These are phyloP conservation scores for Bremia lactucae DNA, from an alignment of 352 stramenopile genomes.

Conservation along the genomic window DNA sequence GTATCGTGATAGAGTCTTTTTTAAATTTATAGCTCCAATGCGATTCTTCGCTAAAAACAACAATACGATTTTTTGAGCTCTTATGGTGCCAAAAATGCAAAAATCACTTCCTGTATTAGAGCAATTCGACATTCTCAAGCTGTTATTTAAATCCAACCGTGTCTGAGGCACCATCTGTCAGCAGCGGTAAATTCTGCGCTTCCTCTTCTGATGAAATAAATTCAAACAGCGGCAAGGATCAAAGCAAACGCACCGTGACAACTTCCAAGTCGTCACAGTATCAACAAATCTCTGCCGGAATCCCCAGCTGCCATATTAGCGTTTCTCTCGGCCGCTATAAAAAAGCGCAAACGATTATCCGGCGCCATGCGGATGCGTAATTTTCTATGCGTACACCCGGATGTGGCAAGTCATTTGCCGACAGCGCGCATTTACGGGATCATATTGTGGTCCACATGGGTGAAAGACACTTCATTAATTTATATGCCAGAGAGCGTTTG, in stretches of 20 bases:
- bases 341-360: slow-evolving; percentile 33
- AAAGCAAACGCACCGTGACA: neutral
- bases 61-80: too few species aligned
- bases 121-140: too few species aligned
- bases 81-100: too few species aligned
- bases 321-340: slow-evolving; percentile 1
- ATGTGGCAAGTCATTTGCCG: slow-evolving; percentile 58
- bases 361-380: slow-evolving; percentile 47
- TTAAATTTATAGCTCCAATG: neutral
- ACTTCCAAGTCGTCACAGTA: neutral
- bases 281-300: too few species aligned
- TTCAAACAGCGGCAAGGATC: too few species aligned
- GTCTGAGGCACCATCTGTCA: too few species aligned
- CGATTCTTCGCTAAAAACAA: neutral
- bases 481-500: slow-evolving; percentile 41
- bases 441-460: slow-evolving; percentile 67
- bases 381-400: slow-evolving; percentile 55
- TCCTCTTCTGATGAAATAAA: too few species aligned
- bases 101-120: too few species aligned
- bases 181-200: too few species aligned
- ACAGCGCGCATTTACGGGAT: slow-evolving; percentile 56
- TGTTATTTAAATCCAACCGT: too few species aligned
- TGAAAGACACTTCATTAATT: slow-evolving; percentile 47
- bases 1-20: slow-evolving; percentile 7
- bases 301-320: slow-evolving; percentile 4